A percentile compares a stretch with the other conserved stretches of the same genome.
These are phyloP conservation scores for Tarenaya hassleriana DNA, from an alignment of 345 rosid genomes.

Conservation along the genomic window DNA sequence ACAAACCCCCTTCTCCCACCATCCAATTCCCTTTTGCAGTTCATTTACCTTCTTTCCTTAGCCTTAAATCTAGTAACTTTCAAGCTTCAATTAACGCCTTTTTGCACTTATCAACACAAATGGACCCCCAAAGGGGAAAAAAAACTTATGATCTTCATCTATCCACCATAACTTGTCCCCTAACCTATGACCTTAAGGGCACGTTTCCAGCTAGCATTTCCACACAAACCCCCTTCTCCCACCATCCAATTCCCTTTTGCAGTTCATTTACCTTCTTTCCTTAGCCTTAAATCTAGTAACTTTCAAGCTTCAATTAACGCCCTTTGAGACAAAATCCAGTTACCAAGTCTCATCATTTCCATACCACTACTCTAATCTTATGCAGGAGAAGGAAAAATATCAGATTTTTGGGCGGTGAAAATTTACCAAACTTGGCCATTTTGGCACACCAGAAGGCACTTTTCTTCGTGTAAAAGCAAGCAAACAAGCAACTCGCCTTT, in stretches of 20 bases:
- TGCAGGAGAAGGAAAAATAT: slow-evolving; percentile 7
- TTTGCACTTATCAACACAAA: slow-evolving; percentile 24
- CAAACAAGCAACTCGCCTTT: slow-evolving; percentile 23
- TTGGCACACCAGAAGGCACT: slow-evolving; percentile 21
- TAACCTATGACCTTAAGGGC: slow-evolving; percentile 24
- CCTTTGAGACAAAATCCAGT: slow-evolving; percentile 5
- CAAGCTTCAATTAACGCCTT: slow-evolving; percentile 25
- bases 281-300: slow-evolving; percentile 18
- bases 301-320: slow-evolving; percentile 26
- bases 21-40: slow-evolving; percentile 12
- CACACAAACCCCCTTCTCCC: slow-evolving; percentile 11
- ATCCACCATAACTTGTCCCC: slow-evolving; percentile 33
- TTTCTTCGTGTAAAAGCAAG: slow-evolving; percentile 23
- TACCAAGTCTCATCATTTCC: slow-evolving; percentile 21
- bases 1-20: background rate
- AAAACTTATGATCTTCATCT: slow-evolving; percentile 25
- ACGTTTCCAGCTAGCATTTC: slow-evolving; percentile 45
- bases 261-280: slow-evolving; percentile 30
- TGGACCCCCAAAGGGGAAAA: slow-evolving; percentile 66
- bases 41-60: slow-evolving; percentile 28
- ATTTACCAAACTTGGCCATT: slow-evolving; percentile 15
- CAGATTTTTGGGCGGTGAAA: slow-evolving; percentile 16
- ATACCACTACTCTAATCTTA: slow-evolving; percentile 12
- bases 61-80: slow-evolving; percentile 20
- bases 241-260: background rate